These are phyloP conservation scores for Scalesia atractyloides DNA, from an alignment of 129 eudicot genomes.

Conservation along the genomic window DNA sequence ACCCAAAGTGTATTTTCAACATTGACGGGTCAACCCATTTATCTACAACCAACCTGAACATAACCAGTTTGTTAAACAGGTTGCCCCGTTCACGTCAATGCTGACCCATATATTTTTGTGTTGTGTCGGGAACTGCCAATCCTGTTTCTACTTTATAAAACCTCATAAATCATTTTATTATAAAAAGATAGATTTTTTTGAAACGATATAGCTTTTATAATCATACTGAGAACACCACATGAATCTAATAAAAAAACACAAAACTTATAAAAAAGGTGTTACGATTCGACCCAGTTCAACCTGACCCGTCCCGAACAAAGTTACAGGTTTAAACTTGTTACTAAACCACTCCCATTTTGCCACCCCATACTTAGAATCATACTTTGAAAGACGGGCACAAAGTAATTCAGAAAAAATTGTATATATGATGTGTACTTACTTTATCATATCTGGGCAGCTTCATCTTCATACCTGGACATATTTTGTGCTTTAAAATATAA, in stretches of 20 bases:
- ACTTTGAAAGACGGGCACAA: background rate
- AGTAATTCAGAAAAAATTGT: constrained; percentile 2
- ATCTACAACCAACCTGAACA: background rate
- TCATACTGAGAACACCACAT: too few relatives aligned
- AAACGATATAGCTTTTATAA: too few relatives aligned
- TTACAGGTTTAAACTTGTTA: background rate
- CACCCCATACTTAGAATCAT: constrained; percentile 18
- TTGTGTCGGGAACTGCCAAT: too few relatives aligned
- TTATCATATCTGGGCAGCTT: constrained; percentile 94
- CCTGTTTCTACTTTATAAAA: too few relatives aligned
- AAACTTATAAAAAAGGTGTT: background rate
- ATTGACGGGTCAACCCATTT: too few relatives aligned
- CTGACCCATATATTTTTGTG: too few relatives aligned
- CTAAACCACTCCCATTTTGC: background rate
- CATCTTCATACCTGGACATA: constrained; percentile 76
- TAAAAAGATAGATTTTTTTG: too few relatives aligned
- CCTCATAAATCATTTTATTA: too few relatives aligned
- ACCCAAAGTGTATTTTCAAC: background rate
- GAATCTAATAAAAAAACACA: background rate
- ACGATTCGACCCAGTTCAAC: background rate
- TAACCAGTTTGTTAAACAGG: background rate
- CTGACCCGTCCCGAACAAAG: background rate
- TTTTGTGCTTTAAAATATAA: constrained; percentile 16
- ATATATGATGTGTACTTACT: constrained; percentile 30
- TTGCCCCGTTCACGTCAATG: background rate